These are phyloP conservation scores for Coniella vitis DNA, from an alignment of 2,329 filamentous ascomycete species.

Conservation along the genomic window DNA sequence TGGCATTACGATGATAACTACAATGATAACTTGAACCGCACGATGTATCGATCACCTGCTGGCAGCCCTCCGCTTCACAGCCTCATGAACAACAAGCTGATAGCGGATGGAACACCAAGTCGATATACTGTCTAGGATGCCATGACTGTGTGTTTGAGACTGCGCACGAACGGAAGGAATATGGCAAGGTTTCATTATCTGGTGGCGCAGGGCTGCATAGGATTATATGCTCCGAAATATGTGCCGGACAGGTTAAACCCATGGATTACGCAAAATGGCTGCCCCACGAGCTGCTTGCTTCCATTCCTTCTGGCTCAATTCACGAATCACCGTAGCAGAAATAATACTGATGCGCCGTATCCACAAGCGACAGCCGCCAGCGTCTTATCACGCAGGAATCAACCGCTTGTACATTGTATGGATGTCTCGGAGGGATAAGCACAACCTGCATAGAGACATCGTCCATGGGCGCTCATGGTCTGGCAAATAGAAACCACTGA, in stretches of 20 bases:
- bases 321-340: not conserved
- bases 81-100: not conserved
- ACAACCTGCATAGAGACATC: not conserved
- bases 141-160: too few relatives aligned
- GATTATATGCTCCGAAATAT: conserved; percentile 6
- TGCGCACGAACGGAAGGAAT: too few relatives aligned
- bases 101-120: not conserved
- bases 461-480: not conserved
- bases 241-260: not conserved
- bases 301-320: not conserved
- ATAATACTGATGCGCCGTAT: not conserved
- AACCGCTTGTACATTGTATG: not conserved
- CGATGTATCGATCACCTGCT: too few relatives aligned
- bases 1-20: too few relatives aligned
- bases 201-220: not conserved
- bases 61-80: not conserved
- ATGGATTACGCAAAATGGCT: not conserved
- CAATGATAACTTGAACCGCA: too few relatives aligned
- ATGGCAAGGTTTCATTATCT: too few relatives aligned
- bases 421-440: too few relatives aligned
- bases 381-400: not conserved
- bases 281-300: too few relatives aligned
- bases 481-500: not conserved
- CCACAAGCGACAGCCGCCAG: not conserved
- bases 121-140: too few relatives aligned